Evolutionary conservation across 805 yeast species (phyloP).

Genomic region (Candida montana): DNA sequence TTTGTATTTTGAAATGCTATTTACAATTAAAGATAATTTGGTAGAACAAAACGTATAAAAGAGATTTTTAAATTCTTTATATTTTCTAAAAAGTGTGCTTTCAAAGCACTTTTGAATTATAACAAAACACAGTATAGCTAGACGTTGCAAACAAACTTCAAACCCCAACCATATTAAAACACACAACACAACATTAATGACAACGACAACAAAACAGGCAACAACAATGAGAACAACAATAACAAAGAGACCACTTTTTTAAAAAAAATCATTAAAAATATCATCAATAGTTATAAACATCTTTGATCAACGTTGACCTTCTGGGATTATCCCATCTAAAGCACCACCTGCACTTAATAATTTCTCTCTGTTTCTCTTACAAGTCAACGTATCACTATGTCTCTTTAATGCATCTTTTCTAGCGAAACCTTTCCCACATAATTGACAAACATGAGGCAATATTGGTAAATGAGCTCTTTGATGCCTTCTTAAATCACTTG

Average conservation of each 20-base stretch:
- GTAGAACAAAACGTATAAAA: too few relatives aligned
- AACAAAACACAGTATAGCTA: neutral
- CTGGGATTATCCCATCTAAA: constrained; percentile 28
- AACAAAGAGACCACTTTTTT: too few relatives aligned
- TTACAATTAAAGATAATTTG: too few relatives aligned
- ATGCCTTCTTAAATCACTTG: constrained; percentile 68
- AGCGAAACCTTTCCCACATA: constrained; percentile 80
- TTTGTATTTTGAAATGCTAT: too few relatives aligned
- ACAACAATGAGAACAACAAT: too few relatives aligned
- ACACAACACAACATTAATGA: neutral
- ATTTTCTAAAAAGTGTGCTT: neutral
- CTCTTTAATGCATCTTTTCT: constrained; percentile 77
- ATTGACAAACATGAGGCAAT: constrained; percentile 69
- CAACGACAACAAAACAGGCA: neutral
- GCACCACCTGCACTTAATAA: constrained; percentile 33
- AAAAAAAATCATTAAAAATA: too few relatives aligned
- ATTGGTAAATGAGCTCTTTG: constrained; percentile 68
- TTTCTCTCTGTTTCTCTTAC: constrained; percentile 65
- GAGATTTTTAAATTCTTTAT: too few relatives aligned
- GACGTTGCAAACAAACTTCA: neutral
- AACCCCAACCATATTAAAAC: neutral
- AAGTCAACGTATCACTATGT: constrained; percentile 69
- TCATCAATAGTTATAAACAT: too few relatives aligned
- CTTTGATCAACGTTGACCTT: too few relatives aligned
- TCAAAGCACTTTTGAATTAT: neutral